Evolutionary conservation across 1,284 basidiomycete species (phyloP).

Genomic region (Rhizopogon hawkerae): DNA sequence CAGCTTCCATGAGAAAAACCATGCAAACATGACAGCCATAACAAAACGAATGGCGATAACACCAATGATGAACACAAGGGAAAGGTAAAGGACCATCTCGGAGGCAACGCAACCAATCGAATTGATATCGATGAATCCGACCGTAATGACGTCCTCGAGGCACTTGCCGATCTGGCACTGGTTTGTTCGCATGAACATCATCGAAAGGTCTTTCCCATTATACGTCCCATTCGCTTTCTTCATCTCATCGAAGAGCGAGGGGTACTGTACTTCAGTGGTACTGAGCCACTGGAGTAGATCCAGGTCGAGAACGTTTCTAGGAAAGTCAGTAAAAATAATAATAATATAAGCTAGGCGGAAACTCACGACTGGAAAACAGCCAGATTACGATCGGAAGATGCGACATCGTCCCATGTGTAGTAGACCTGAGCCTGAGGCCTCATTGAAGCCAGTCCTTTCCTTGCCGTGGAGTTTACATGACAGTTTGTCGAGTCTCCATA

Average conservation of each 20-base stretch:
- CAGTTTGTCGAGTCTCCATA: slow-evolving; percentile 65
- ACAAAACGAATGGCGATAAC: slow-evolving; percentile 92
- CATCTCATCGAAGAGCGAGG: slow-evolving; percentile 74
- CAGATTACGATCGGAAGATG: slow-evolving; percentile 63
- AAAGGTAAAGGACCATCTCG: slow-evolving; percentile 88
- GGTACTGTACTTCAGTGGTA: slow-evolving; percentile 70
- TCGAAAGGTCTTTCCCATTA: slow-evolving; percentile 52
- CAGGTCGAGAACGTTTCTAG: slow-evolving; percentile 83
- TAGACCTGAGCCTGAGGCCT: slow-evolving; percentile 77
- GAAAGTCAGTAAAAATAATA: slow-evolving; percentile 10
- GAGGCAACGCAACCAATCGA: slow-evolving; percentile 96
- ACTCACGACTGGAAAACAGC: slow-evolving; percentile 87
- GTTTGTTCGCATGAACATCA: slow-evolving; percentile 65
- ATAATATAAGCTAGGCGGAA: slow-evolving; percentile 2
- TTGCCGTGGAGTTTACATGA: slow-evolving; percentile 56
- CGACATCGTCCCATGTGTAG: slow-evolving; percentile 86
- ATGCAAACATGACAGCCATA: slow-evolving; percentile 95
- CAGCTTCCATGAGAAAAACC: slow-evolving; percentile 94
- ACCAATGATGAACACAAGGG: slow-evolving; percentile 95
- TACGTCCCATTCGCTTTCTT: slow-evolving; percentile 64
- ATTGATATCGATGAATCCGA: slow-evolving; percentile 92
- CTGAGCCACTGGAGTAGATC: slow-evolving; percentile 80
- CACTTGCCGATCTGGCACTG: slow-evolving; percentile 69
- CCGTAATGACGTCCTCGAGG: slow-evolving; percentile 75
- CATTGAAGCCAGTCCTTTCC: slow-evolving; percentile 41